Evolutionary conservation across 345 rosid genomes (phyloP), one percentile per base, ranked within the genome.

Genomic region (Litchi chinensis): DNA sequence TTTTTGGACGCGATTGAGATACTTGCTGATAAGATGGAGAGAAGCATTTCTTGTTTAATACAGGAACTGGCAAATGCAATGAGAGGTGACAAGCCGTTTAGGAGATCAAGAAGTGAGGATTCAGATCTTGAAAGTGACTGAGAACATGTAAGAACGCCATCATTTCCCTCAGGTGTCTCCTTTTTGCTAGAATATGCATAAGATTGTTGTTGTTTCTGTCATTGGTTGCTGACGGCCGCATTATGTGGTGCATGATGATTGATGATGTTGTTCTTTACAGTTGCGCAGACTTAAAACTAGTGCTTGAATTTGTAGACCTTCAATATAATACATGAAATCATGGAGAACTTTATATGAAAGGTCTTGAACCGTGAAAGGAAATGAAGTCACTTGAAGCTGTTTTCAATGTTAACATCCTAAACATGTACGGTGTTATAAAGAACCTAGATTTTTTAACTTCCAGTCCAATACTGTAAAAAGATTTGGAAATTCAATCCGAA

Each of bases 1-100:
- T 75, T 90, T 12, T 73, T 83, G 85, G 97, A 95, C 70, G 73
- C 67, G 68, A 75, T 92, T 1, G 95, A 93, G 82, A 87, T 92
- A 73, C 88, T 93, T 41, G 91, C 92, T 0, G 82, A 85, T 75
- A 93, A 95, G 85, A 93, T 95, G 97, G 97, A 88, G 69, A 71
- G 82, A 15, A 91, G 94, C 77, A 87, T 85, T 85, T 90, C 87
- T 71, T 90, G 91, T 79, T 81, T 92, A 0, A 85, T 95, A 46
- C 86, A 81, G 79, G 98, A 91, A 79, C 76, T 88, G 65, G 93
- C 97, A 43, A 82, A 59, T 43, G 91, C 83, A 71, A 91, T 93
- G 95, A 87, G 93, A 81, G 91, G 95, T 52, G 82, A 83, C 71
- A 83, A 79, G 54, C 63, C 57, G 39, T 63, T 74, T 43, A 63